Percentiles rank a stretch among this genome's conserved stretches.
Conservation (phyloP, 106 monocot genomes). For the Acorus gramineus region DNA sequence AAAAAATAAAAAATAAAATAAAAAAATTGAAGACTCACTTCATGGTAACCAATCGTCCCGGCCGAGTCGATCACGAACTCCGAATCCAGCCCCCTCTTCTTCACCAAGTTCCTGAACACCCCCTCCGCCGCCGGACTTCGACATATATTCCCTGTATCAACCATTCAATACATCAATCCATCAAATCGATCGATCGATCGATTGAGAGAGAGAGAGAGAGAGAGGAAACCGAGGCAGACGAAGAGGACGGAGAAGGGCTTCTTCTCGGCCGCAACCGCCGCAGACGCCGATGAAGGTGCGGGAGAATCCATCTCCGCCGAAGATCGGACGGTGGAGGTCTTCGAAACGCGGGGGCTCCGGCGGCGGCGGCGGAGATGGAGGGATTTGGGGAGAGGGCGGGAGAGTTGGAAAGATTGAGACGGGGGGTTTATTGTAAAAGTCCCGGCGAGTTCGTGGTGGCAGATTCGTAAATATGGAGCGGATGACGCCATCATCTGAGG, state of each 20-base stretch:
- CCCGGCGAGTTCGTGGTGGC: no score
- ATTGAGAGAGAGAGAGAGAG: neutral
- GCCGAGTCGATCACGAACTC: slow-evolving; percentile 86
- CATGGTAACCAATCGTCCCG: slow-evolving; percentile 88
- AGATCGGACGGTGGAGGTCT: neutral
- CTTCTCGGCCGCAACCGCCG: slow-evolving; percentile 1
- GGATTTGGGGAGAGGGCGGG: neutral
- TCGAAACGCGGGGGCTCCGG: neutral
- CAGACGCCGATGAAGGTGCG: slow-evolving; percentile 11
- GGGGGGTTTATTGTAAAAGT: no score
- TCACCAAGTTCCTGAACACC: slow-evolving; percentile 59
- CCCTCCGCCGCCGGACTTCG: slow-evolving; percentile 96
- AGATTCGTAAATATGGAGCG: no score
- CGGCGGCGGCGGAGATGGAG: neutral
- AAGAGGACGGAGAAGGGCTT: slow-evolving; percentile 74
- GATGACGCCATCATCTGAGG: no score
- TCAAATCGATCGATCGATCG: neutral
- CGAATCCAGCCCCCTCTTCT: slow-evolving; percentile 47
- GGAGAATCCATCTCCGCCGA: slow-evolving; percentile 8
- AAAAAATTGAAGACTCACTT: slow-evolving; percentile 22
- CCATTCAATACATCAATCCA: neutral
- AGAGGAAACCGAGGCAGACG: slow-evolving; percentile 53
- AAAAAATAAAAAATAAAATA: neutral
- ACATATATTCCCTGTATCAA: slow-evolving; percentile 73
- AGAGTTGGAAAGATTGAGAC: neutral